phyloP scores from a whole-genome alignment of 768 basidiomycete genomes.

The Podaxis sp. region DNA sequence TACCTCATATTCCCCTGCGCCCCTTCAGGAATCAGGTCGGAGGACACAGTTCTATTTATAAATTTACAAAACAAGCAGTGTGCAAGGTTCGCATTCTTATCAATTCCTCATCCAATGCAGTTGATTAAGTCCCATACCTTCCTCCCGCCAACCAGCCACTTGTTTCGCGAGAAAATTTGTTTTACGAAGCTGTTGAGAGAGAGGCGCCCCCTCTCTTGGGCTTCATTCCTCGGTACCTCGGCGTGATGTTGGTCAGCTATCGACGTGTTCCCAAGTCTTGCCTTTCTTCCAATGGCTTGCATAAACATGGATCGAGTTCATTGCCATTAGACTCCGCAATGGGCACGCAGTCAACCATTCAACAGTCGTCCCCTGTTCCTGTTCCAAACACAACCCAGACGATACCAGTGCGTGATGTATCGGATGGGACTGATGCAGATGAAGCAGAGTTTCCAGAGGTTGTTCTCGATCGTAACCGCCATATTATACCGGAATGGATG shows the following conservation, averaged over 20 bases:
- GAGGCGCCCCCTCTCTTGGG: conserved; percentile 89
- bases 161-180: conserved; percentile 94
- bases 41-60: conserved; percentile 96
- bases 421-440: conserved; percentile 47
- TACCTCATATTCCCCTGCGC: conserved; percentile 88
- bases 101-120: conserved; percentile 13
- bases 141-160: conserved; percentile 63
- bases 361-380: conserved; percentile 19
- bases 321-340: conserved; percentile 30
- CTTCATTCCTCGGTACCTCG: conserved; percentile 97
- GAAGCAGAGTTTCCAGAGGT: conserved; percentile 95
- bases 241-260: conserved; percentile 98
- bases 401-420: conserved; percentile 27
- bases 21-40: conserved; percentile 99
- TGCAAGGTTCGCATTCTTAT: conserved; percentile 78
- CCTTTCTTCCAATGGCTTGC: conserved; percentile 2
- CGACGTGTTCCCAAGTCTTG: conserved; percentile 64
- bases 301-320: background rate
- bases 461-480: conserved; percentile 85
- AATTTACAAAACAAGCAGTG: conserved; percentile 95
- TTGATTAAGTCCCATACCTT: conserved; percentile 25
- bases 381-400: conserved; percentile 17
- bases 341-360: conserved; percentile 9
- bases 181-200: conserved; percentile 95
- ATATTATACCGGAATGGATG: conserved; percentile 95